These are phyloP conservation scores for Colletotrichum musae DNA, from an alignment of 2,329 filamentous ascomycete species.

Conservation along the genomic window DNA sequence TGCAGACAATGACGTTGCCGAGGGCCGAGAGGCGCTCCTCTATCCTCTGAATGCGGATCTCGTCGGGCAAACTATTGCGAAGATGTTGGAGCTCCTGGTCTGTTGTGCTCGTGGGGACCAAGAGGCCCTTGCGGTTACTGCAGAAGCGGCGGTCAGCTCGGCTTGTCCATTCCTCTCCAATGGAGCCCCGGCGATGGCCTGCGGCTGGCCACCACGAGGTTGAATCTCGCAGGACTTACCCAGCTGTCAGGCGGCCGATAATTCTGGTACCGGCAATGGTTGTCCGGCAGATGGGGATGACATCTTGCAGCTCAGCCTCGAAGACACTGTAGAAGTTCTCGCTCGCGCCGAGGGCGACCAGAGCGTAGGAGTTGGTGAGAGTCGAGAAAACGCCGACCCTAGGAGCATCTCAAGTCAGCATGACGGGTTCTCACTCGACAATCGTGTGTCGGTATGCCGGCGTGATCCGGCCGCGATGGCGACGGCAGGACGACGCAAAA, in stretches of 20 bases:
- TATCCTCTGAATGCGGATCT: conserved; percentile 95
- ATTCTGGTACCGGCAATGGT: conserved; percentile 98
- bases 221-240: conserved; percentile 64
- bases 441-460: too few species aligned
- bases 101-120: conserved; percentile 95
- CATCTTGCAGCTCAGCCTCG: conserved; percentile 96
- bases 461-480: background rate
- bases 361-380: conserved; percentile 96
- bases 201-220: background rate
- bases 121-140: conserved; percentile 95
- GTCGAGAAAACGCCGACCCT: conserved; percentile 98
- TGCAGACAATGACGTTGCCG: conserved; percentile 96
- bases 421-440: conserved; percentile 22
- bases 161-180: conserved; percentile 1
- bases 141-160: conserved; percentile 34
- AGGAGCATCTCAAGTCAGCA: conserved; percentile 43
- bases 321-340: conserved; percentile 99
- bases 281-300: conserved; percentile 96
- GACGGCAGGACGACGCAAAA: background rate
- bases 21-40: conserved; percentile 96
- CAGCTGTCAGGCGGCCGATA: conserved; percentile 93
- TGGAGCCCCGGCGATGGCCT: background rate
- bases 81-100: conserved; percentile 99
- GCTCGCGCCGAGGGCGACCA: conserved; percentile 93
- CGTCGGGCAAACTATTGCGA: conserved; percentile 92